Base-by-base conservation (phyloP, 2,329 filamentous ascomycete species). In the Leptographium wingfieldii region DNA sequence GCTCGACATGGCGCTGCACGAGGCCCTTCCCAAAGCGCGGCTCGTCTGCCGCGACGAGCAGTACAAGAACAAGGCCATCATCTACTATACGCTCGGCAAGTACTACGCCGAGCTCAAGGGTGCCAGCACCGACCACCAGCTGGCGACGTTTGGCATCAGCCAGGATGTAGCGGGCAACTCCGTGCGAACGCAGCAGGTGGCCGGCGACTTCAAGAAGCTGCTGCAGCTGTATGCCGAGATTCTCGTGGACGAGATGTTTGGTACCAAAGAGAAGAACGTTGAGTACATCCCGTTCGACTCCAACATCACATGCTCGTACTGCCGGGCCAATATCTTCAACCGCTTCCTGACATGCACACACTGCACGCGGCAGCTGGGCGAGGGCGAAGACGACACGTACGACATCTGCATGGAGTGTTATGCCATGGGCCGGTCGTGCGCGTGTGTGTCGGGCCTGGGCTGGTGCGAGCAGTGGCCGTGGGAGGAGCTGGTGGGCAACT, bases 361-460 rank as follows among this genome's bases (percentile, higher is more conserved):
- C 58, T 99, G 94, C 70, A 81, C 90, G 54, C 80, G 86, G 43
- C 76, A 79, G 56, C 77, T 89, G 25, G 76, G 81, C 12, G 80
- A 81, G 61, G 88, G 84, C 38, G 83, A 80, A 19, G 86, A 90
- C 59, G 89, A 97, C 68, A 89, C 89, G 0, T 99, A 97, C 69
- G 94, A 99, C 70, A 80, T 99, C 27, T 99, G 94, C 69, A 92
- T 99, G 88, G 94, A 99, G 66, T 99, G 94, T 69, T 99, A 95
- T 69, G 88, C 85, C n/a, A 95, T 97, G 88, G 94, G 94, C 27
- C 84, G 94, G 57, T 96, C 92, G 54, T 99, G 94, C 69, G 83
- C 82, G 3, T 99, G 94, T 68, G 81, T 95, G 57, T 95, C 92
- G 3, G 85, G 84, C 12, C 80, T 96, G 12, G 84, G 82, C 62